Evolutionary conservation across 2,329 filamentous ascomycete species (phyloP).

Genomic region (Trichoderma aggressivum): DNA sequence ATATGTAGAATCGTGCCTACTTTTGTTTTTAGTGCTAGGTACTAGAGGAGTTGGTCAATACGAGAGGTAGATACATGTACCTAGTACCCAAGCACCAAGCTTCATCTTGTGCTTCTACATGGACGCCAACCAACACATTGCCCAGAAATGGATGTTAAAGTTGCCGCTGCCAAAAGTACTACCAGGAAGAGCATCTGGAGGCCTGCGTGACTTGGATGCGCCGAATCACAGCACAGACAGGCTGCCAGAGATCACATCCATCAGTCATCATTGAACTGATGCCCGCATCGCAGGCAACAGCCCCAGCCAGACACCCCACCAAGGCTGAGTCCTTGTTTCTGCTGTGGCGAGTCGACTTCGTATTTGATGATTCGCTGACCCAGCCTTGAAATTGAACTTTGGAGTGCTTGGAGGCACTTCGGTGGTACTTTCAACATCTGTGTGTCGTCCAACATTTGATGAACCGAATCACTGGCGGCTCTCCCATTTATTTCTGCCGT

Average conservation of each 20-base stretch:
- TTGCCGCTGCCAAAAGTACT: not conserved
- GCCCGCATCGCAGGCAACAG: not conserved
- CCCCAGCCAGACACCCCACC: not conserved
- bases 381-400: not conserved
- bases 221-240: not conserved
- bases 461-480: not conserved
- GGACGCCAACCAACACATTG: not conserved
- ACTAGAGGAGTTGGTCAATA: too few relatives aligned
- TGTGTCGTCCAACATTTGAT: not conserved
- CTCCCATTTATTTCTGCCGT: not conserved
- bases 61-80: too few relatives aligned
- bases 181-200: not conserved
- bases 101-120: not conserved
- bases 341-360: not conserved
- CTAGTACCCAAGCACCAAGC: not conserved
- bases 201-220: not conserved
- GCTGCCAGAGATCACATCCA: not conserved
- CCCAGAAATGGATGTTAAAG: not conserved
- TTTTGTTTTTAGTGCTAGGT: not conserved
- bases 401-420: not conserved
- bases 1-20: too few relatives aligned
- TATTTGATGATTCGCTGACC: not conserved
- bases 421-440: not conserved
- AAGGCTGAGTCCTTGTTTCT: not conserved
- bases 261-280: not conserved